Percentiles rank a stretch among this genome's conserved stretches.
Conservation (phyloP, 208 protist species). For the Herpetomonas tarakana region DNA sequence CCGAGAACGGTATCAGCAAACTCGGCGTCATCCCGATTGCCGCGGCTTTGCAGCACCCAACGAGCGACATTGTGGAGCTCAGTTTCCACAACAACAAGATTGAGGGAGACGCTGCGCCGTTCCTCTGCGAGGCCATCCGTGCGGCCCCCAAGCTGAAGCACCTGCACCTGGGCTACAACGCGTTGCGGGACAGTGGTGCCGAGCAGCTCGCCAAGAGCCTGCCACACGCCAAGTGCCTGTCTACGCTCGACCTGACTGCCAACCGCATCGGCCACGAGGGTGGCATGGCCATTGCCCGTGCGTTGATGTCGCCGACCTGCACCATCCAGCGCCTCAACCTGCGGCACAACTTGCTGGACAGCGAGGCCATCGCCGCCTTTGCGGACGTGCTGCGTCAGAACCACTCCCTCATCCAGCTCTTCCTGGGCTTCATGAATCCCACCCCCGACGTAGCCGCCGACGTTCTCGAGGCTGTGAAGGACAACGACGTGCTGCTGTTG, state of each 20-base stretch:
- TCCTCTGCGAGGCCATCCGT: slow-evolving; percentile 57
- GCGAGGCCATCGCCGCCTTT: slow-evolving; percentile 62
- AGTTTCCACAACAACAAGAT: slow-evolving; percentile 91
- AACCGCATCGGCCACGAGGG: slow-evolving; percentile 80
- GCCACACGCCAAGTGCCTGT: slow-evolving; percentile 38
- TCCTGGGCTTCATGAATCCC: slow-evolving; percentile 89
- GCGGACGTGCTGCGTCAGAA: slow-evolving; percentile 62
- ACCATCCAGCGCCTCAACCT: slow-evolving; percentile 84
- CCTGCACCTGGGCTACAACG: slow-evolving; percentile 88
- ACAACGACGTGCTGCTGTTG: slow-evolving; percentile 69
- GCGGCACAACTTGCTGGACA: slow-evolving; percentile 81
- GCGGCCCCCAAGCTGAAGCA: slow-evolving; percentile 65
- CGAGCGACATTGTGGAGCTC: slow-evolving; percentile 76
- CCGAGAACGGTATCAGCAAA: slow-evolving; percentile 84
- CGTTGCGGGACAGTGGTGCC: slow-evolving; percentile 74
- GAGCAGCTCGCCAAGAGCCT: slow-evolving; percentile 64
- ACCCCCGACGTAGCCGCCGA: slow-evolving; percentile 43
- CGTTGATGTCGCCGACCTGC: slow-evolving; percentile 50
- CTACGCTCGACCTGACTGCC: slow-evolving; percentile 84
- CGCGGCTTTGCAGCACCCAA: slow-evolving; percentile 47
- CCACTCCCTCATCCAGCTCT: slow-evolving; percentile 86
- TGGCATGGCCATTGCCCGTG: slow-evolving; percentile 54
- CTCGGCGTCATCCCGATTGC: slow-evolving; percentile 78
- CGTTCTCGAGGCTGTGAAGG: slow-evolving; percentile 50
- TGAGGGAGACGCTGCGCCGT: slow-evolving; percentile 63